Evolutionary conservation across 2,329 filamentous ascomycete species (phyloP).

Genomic region (Colletotrichum australisinense): DNA sequence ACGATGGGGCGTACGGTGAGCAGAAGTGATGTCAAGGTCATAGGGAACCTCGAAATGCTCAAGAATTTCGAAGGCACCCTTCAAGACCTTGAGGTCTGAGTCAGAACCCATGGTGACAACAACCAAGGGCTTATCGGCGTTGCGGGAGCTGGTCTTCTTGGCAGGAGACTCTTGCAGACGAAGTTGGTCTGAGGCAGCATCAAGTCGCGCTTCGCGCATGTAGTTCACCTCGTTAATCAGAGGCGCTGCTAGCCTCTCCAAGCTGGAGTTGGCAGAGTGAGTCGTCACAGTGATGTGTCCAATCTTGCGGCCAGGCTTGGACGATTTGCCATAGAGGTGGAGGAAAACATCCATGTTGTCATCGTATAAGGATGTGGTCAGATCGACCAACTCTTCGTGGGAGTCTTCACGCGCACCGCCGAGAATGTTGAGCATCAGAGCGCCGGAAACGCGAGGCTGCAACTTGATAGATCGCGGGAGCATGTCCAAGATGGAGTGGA

Average conservation of each 20-base stretch:
- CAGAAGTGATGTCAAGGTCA: slow-evolving; percentile 81
- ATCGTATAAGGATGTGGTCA: slow-evolving; percentile 56
- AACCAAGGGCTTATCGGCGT: slow-evolving; percentile 65
- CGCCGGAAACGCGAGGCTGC: slow-evolving; percentile 67
- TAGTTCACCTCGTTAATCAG: slow-evolving; percentile 74
- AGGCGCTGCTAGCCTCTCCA: slow-evolving; percentile 69
- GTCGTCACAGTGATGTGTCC: slow-evolving; percentile 90
- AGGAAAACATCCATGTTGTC: slow-evolving; percentile 66
- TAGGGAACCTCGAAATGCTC: slow-evolving; percentile 78
- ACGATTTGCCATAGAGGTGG: slow-evolving; percentile 92
- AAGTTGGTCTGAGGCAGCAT: slow-evolving; percentile 50
- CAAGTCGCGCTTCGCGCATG: slow-evolving; percentile 67
- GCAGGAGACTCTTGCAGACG: slow-evolving; percentile 45
- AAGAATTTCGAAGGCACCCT: slow-evolving; percentile 74
- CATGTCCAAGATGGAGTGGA: slow-evolving; percentile 81
- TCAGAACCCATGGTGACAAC: slow-evolving; percentile 88
- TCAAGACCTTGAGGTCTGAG: slow-evolving; percentile 77
- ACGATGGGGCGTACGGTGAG: slow-evolving; percentile 77
- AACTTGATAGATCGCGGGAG: slow-evolving; percentile 67
- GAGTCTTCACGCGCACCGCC: slow-evolving; percentile 75
- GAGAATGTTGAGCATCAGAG: slow-evolving; percentile 86
- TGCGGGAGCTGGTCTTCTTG: slow-evolving; percentile 38
- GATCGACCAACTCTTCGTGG: slow-evolving; percentile 63
- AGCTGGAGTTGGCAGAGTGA: slow-evolving; percentile 73
- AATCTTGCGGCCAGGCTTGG: slow-evolving; percentile 92